phyloP scores from a whole-genome alignment of 768 basidiomycete genomes.

The Chalciporus pseudorubinellus region DNA sequence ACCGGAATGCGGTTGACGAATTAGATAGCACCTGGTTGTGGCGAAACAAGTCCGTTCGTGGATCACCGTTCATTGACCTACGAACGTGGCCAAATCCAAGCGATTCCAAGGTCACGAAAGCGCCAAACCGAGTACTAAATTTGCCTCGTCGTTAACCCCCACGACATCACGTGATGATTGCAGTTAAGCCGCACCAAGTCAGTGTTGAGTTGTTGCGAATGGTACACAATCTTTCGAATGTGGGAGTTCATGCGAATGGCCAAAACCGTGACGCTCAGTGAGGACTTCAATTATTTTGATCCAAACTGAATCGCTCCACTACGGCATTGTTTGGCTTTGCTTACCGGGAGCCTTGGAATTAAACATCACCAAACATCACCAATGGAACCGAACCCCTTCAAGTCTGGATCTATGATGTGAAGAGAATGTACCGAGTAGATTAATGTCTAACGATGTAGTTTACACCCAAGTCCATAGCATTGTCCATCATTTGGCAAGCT shows the following conservation, averaged over 20 bases:
- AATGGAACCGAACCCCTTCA: neutral
- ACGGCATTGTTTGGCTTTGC: constrained; percentile 1
- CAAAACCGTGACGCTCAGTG: no score
- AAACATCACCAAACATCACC: constrained; percentile 7
- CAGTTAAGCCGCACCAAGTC: neutral
- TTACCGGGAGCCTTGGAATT: constrained; percentile 2
- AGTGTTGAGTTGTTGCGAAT: neutral
- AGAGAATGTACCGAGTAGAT: no score
- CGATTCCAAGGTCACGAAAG: neutral
- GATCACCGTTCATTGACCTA: constrained; percentile 2
- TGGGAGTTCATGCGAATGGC: neutral
- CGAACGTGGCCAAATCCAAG: neutral
- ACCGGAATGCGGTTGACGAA: neutral
- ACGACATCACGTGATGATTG: constrained; percentile 4
- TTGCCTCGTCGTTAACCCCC: no score
- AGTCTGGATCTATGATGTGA: no score
- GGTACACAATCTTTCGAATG: neutral
- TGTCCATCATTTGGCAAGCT: no score
- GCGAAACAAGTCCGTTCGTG: neutral
- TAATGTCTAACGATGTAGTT: no score
- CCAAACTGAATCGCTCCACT: neutral
- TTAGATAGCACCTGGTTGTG: constrained; percentile 15
- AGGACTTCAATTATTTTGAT: neutral
- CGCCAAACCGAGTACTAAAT: neutral
- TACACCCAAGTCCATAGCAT: no score